These are phyloP conservation scores for Juncus inflexus DNA, from an alignment of 176 grass and related monocot species.

Conservation along the genomic window DNA sequence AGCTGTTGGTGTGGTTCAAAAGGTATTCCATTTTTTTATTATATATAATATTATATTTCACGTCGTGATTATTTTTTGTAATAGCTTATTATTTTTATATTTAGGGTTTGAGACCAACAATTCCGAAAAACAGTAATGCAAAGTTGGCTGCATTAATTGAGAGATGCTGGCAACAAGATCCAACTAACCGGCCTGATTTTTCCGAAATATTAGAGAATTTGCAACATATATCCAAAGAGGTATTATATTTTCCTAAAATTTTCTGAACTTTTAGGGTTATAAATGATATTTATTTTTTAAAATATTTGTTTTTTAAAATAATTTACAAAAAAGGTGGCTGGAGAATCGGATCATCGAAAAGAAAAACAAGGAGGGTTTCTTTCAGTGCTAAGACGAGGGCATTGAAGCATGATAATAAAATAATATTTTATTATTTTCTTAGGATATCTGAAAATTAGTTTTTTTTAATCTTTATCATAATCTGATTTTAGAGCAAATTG, in stretches of 20 bases:
- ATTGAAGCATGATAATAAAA: slow-evolving; percentile 32
- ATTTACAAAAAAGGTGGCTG: slow-evolving; percentile 44
- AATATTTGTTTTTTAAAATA: slow-evolving; percentile 6
- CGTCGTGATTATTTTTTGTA: not conserved
- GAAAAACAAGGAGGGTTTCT: slow-evolving; percentile 66
- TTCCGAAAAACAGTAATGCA: slow-evolving; percentile 66
- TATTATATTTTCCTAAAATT: slow-evolving; percentile 16
- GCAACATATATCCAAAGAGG: slow-evolving; percentile 64
- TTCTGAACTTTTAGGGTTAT: not conserved
- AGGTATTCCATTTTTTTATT: slow-evolving; percentile 42
- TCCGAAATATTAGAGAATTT: slow-evolving; percentile 61
- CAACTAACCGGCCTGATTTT: slow-evolving; percentile 58
- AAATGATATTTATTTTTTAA: slow-evolving; percentile 15
- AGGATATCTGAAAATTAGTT: slow-evolving; percentile 1
- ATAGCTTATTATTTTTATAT: slow-evolving; percentile 6
- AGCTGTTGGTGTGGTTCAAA: slow-evolving; percentile 99
- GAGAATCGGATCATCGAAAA: slow-evolving; percentile 56
- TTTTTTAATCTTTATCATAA: slow-evolving; percentile 2
- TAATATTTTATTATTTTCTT: slow-evolving; percentile 2
- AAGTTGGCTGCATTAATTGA: slow-evolving; percentile 76
- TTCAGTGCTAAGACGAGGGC: slow-evolving; percentile 56
- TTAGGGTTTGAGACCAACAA: slow-evolving; percentile 83
- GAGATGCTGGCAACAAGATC: slow-evolving; percentile 77
- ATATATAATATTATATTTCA: not conserved
- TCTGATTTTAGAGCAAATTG: not conserved